Conservation (phyloP, 2,329 filamentous ascomycete genomes). For the Aureobasidium mangrovei region DNA sequence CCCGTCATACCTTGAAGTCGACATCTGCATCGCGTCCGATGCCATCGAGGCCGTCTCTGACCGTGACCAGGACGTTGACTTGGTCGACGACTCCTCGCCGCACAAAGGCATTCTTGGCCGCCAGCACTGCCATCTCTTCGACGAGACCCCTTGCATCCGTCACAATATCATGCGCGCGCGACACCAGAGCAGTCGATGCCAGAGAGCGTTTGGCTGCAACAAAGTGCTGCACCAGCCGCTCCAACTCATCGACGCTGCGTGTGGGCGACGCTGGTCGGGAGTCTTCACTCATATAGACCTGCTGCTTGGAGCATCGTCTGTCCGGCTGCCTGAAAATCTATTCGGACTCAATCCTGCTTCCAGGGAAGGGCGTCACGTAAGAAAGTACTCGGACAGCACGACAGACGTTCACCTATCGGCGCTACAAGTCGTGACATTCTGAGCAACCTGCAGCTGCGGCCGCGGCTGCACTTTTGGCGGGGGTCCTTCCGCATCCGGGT, state of each 20-base stretch:
- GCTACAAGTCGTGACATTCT: not conserved
- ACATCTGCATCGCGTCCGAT: slow-evolving; percentile 34
- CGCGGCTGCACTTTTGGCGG: not conserved
- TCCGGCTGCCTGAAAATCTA: not conserved
- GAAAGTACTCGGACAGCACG: slow-evolving; percentile 5
- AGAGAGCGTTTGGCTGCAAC: slow-evolving; percentile 81
- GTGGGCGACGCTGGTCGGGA: slow-evolving; percentile 35
- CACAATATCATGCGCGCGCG: slow-evolving; percentile 79
- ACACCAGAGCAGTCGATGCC: slow-evolving; percentile 66
- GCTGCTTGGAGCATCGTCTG: slow-evolving; percentile 3
- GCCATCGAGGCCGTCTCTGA: slow-evolving; percentile 35
- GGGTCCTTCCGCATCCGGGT: slow-evolving; percentile 10
- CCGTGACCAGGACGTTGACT: slow-evolving; percentile 34
- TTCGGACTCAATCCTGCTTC: no score
- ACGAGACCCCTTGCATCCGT: slow-evolving; percentile 64
- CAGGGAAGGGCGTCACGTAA: not conserved
- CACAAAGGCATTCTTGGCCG: slow-evolving; percentile 40
- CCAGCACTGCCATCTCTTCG: slow-evolving; percentile 68
- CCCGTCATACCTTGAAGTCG: slow-evolving; percentile 34
- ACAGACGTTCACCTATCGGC: not conserved
- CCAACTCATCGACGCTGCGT: slow-evolving; percentile 45
- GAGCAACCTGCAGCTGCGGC: not conserved
- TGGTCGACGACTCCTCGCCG: slow-evolving; percentile 36
- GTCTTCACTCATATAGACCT: slow-evolving; percentile 16
- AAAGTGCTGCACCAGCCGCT: slow-evolving; percentile 74